Base-by-base conservation (phyloP, 257 asterid genomes). In the Lavandula angustifolia region DNA sequence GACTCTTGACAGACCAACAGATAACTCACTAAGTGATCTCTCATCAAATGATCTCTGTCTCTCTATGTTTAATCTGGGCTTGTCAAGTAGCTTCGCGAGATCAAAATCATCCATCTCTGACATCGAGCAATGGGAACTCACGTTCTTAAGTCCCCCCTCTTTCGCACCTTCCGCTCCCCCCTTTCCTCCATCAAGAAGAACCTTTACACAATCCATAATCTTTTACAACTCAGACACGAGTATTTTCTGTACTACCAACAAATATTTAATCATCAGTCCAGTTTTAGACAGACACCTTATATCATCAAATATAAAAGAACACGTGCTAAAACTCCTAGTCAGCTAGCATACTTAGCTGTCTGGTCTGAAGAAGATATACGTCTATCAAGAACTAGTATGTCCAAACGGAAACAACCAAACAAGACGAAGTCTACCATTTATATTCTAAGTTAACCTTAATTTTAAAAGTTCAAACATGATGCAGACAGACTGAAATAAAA, bases 41-140 rank as follows among this genome's bases (percentile, higher is more conserved):
- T 87, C 95, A 71, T 87, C 95, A 43, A 87, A 87, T 5, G 95
- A 87, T 79, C 87, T 78, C 88, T 87, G 79, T 79, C 95, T 74
- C 80, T 87, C 88, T 33, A 85, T 81, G 75, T 84, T 87, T 58
- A 85, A 12, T 48, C 84, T 81, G 18, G 91, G 94, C 88, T 60
- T 85, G 51, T 87, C 91, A 11, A 83, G 87, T 55, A 85, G 84
- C 82, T 73, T 83, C 14, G 86, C 64, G 75, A 85, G 83, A 54
- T 88, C 96, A 57, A 34, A 83, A 65, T 88, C 95, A 38, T 88
- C 91, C 77, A 79, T 70, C 50, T 88, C 96, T 3, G 91, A 68
- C 54, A 88, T 75, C 58, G 96, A 88, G 87, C 84, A 76, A 1
- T 71, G 70, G n/a, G 96, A 84, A 48, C 87, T 82, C 82, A 88